Evolutionary conservation across 1,284 basidiomycete species (phyloP).

Genomic region (Prillingera fragicola): DNA sequence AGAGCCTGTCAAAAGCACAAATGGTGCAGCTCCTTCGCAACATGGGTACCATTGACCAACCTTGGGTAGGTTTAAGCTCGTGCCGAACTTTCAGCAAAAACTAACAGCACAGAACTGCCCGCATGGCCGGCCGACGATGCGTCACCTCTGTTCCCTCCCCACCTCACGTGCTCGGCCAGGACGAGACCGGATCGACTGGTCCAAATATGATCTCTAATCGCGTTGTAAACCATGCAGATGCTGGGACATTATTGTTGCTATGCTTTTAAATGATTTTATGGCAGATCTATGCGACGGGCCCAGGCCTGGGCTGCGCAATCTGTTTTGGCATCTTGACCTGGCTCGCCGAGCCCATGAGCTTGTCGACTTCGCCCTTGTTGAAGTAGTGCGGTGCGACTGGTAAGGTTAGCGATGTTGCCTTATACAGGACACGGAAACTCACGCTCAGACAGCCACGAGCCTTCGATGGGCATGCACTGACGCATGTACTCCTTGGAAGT

Average conservation of each 20-base stretch:
- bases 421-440: constrained; percentile 28
- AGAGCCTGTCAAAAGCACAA: constrained; percentile 64
- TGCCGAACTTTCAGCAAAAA: neutral
- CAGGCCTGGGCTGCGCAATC: constrained; percentile 10
- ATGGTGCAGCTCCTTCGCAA: constrained; percentile 86
- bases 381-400: constrained; percentile 90
- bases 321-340: constrained; percentile 80
- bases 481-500: constrained; percentile 59
- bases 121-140: constrained; percentile 93
- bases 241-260: too few species aligned
- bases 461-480: constrained; percentile 97
- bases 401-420: constrained; percentile 1
- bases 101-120: constrained; percentile 67
- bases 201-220: too few species aligned
- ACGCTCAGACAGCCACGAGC: constrained; percentile 88
- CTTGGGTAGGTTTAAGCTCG: constrained; percentile 56
- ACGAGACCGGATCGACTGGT: constrained; percentile 3
- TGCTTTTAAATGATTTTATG: too few species aligned
- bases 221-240: too few species aligned
- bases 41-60: constrained; percentile 94
- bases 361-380: constrained; percentile 79
- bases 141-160: constrained; percentile 56
- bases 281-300: neutral
- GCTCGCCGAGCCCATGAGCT: constrained; percentile 65
- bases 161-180: constrained; percentile 9